Evolutionary conservation across 2,329 filamentous ascomycete genomes (phyloP).

Genomic region (Ilyonectria sp.): DNA sequence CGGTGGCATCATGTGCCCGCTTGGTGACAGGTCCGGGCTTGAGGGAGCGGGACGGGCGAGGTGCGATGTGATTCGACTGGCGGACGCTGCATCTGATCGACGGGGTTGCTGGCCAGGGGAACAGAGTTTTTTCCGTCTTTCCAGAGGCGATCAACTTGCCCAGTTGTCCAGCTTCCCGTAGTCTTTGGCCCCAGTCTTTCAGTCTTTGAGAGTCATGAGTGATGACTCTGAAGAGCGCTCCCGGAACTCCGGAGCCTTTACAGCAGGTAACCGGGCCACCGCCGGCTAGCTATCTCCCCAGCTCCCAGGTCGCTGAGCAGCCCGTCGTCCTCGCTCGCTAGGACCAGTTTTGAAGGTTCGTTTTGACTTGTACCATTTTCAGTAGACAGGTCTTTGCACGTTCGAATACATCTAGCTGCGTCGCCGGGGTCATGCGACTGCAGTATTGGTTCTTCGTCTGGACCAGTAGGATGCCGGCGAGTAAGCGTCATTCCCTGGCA

Average conservation of each 20-base stretch:
- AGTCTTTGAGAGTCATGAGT: conserved; percentile 27
- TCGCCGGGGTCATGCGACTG: conserved; percentile 29
- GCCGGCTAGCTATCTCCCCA: conserved; percentile 28
- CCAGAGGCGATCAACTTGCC: conserved; percentile 17
- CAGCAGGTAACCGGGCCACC: conserved; percentile 21
- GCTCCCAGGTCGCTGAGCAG: conserved; percentile 6
- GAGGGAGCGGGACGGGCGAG: conserved; percentile 23
- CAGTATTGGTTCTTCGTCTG: conserved; percentile 20
- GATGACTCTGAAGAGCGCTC: background rate
- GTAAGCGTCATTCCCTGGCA: conserved; percentile 49
- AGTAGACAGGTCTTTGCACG: background rate
- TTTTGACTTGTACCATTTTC: background rate
- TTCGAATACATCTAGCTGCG: conserved; percentile 30
- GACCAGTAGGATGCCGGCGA: conserved; percentile 47
- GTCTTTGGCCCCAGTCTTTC: conserved; percentile 23
- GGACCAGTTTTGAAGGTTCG: background rate
- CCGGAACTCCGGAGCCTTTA: conserved; percentile 25
- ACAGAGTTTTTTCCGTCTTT: conserved; percentile 18
- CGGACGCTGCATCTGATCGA: conserved; percentile 30
- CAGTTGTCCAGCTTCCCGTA: conserved; percentile 14
- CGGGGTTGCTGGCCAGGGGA: conserved; percentile 30
- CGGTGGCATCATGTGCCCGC: conserved; percentile 40
- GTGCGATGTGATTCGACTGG: conserved; percentile 40
- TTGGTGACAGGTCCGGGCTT: conserved; percentile 23
- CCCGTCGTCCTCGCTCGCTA: background rate